Conservation (phyloP, 768 basidiomycete genomes). For the Coprinellus aureogranulatus region DNA sequence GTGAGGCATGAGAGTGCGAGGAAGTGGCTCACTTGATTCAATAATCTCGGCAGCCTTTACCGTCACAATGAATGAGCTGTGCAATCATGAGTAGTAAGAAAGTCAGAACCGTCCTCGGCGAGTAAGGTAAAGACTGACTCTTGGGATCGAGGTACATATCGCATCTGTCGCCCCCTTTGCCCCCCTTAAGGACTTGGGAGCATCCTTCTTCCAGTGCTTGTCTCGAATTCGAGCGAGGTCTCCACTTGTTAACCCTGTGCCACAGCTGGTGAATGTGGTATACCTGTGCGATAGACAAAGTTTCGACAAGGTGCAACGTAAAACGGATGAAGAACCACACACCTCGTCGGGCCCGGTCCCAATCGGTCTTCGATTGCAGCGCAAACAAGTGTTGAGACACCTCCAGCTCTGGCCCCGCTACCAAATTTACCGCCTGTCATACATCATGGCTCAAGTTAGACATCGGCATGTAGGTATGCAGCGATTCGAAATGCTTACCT, state of each 20-base stretch:
- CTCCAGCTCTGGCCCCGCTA: slow-evolving; percentile 78
- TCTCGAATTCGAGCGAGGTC: slow-evolving; percentile 84
- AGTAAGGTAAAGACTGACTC: slow-evolving; percentile 51
- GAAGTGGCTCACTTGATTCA: slow-evolving; percentile 50
- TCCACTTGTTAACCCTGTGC: slow-evolving; percentile 79
- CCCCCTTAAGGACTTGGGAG: slow-evolving; percentile 69
- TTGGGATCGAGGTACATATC: slow-evolving; percentile 89
- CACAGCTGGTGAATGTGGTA: slow-evolving; percentile 84
- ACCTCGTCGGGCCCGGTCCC: slow-evolving; percentile 22
- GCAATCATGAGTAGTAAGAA: not conserved
- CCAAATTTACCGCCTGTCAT: slow-evolving; percentile 92
- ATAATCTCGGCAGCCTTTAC: slow-evolving; percentile 94
- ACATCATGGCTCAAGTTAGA: not conserved
- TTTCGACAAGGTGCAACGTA: too few relatives aligned
- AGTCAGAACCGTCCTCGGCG: not conserved
- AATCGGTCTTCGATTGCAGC: slow-evolving; percentile 78
- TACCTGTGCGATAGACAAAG: slow-evolving; percentile 81
- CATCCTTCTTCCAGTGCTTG: slow-evolving; percentile 75
- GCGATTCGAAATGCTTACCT: slow-evolving; percentile 43
- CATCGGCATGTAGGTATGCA: not conserved
- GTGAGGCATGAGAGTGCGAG: not conserved
- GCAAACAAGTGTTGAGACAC: slow-evolving; percentile 86
- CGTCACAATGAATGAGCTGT: slow-evolving; percentile 88
- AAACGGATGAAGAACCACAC: too few relatives aligned
- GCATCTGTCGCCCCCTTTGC: slow-evolving; percentile 71